phyloP scores from a whole-genome alignment of 306 rosid genomes.

The Quercus bicolor region DNA sequence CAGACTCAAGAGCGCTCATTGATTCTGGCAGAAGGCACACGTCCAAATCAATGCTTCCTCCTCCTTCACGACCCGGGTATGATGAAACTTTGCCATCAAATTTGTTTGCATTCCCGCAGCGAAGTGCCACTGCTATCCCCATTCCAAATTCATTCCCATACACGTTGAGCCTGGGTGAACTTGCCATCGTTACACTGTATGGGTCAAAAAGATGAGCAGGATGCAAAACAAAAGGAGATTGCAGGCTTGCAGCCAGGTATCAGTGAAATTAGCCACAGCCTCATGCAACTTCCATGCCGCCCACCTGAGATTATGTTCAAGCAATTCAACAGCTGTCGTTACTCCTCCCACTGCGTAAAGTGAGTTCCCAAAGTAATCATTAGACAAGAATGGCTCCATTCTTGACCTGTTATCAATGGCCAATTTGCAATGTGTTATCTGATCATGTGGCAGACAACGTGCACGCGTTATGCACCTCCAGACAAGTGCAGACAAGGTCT shows the following conservation, averaged over 20 bases:
- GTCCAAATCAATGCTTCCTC: slow-evolving; percentile 61
- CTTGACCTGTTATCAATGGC: too few relatives aligned
- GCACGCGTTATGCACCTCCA: too few relatives aligned
- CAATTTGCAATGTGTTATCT: too few relatives aligned
- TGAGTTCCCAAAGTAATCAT: slow-evolving; percentile 30
- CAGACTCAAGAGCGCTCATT: neutral
- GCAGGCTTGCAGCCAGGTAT: slow-evolving; percentile 42
- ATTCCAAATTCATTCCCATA: too few relatives aligned
- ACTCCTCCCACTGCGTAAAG: neutral
- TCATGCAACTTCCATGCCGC: too few relatives aligned
- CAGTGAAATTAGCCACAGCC: slow-evolving; percentile 18
- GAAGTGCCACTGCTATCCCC: too few relatives aligned
- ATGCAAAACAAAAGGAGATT: slow-evolving; percentile 12
- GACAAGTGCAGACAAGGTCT: too few relatives aligned
- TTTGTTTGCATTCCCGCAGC: too few relatives aligned
- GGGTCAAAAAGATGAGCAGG: slow-evolving; percentile 4
- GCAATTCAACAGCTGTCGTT: too few relatives aligned
- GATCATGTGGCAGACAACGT: too few relatives aligned
- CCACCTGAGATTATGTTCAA: too few relatives aligned
- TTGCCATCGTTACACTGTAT: slow-evolving; percentile 30
- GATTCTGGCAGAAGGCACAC: slow-evolving; percentile 24
- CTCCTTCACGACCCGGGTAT: slow-evolving; percentile 42
- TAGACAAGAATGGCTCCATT: too few relatives aligned
- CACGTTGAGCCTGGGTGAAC: slow-evolving; percentile 53
- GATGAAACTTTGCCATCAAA: neutral